Percentiles rank a stretch among this genome's conserved stretches.
phyloP scores from a whole-genome alignment of 345 rosid species.

The Aethionema arabicum region DNA sequence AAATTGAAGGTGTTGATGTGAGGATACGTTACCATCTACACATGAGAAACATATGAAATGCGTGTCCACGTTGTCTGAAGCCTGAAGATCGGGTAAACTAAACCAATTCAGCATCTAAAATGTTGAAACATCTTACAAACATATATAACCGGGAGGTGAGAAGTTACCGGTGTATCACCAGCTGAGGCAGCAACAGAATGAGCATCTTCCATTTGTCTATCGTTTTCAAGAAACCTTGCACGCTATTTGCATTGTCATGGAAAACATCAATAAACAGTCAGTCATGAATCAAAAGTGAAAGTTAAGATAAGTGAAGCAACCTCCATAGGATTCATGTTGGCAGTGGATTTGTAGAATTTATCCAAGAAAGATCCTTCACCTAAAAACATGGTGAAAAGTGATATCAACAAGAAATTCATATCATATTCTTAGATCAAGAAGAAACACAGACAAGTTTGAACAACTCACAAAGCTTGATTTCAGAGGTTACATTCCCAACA shows the following conservation, averaged over 20 bases:
- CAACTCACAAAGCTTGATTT: constrained; percentile 68
- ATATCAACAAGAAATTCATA: background rate
- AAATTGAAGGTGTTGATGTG: background rate
- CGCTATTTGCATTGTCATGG: constrained; percentile 43
- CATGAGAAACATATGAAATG: constrained; percentile 89
- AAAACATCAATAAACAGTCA: constrained; percentile 9
- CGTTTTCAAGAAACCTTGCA: constrained; percentile 73
- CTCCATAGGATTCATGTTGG: constrained; percentile 69
- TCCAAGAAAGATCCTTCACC: constrained; percentile 83
- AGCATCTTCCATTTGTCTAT: constrained; percentile 80
- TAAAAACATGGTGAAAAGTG: constrained; percentile 31
- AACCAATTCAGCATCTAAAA: constrained; percentile 4
- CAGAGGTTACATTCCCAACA: constrained; percentile 76
- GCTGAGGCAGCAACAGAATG: constrained; percentile 85
- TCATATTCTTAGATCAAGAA: background rate
- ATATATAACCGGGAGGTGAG: background rate
- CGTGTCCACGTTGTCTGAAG: constrained; percentile 57
- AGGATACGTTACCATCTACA: constrained; percentile 59
- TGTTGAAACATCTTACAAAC: background rate
- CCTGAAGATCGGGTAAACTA: constrained; percentile 44
- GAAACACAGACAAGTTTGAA: constrained; percentile 3
- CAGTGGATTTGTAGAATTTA: constrained; percentile 70
- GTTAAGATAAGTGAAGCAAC: constrained; percentile 36
- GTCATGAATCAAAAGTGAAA: background rate
- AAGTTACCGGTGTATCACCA: constrained; percentile 74